Base-by-base conservation (phyloP, 2,329 filamentous ascomycete species). In the Chaetomium globosum region DNA sequence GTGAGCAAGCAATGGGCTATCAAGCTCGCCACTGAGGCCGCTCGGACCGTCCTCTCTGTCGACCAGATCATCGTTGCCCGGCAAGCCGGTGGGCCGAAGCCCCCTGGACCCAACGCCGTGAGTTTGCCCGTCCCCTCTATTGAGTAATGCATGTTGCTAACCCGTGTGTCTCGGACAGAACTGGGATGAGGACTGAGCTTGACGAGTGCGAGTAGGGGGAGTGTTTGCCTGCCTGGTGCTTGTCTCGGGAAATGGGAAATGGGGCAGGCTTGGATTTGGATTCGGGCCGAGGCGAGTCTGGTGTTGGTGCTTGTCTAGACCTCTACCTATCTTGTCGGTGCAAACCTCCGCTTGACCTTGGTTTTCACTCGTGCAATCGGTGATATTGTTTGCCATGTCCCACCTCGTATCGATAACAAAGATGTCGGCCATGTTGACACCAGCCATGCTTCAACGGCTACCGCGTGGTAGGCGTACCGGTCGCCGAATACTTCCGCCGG, bases 31-130 rank as follows among this genome's bases (percentile, higher is more conserved):
- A 97, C 94, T 28, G 95, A 99, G 80, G 90, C 95, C 49, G 94
- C 93, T 61, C 87, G 95, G 74, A 99, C 95, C 56, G 90, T 99
- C 33, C 82, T 99, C 70, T 96, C 93, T 56, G 95, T 99, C 48
- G 95, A 99, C 79, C 96, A 99, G 81, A 99, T 99, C 75, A 99
- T 99, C 76, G 95, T 99, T 65, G 93, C 96, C 69, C 88, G 94
- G 80, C 95, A 98, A 81, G 95, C 96, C 56, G 95, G 95, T 75
- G 95, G 95, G 46, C 95, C 96, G 26, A 99, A 99, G 85, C 94
- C 94, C 64, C 95, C 95, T 33, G 93, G 91, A 55, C 95, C 93
- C 71, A 97, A 97, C 80, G 90, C 93, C 54, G 82, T 84, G 75
- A 74, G 82, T 78, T 26, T n/a, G 1, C 26, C 23, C 2, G 49